Conservation (phyloP, 2,329 filamentous ascomycete genomes). For the Cladosporium sp. region DNA sequence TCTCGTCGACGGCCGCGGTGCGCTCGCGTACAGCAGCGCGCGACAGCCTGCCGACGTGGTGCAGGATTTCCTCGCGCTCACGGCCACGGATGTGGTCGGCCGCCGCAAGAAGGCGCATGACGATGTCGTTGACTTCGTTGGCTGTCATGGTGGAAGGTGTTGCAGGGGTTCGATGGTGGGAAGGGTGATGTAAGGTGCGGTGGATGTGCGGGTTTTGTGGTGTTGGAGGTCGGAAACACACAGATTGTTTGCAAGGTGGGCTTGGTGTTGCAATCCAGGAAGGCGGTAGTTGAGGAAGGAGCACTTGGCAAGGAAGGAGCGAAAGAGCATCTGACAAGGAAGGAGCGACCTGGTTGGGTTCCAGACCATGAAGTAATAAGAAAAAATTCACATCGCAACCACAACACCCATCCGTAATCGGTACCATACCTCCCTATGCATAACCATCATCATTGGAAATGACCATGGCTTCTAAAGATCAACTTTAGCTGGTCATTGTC, state of each 20-base stretch:
- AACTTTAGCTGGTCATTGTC: conserved; percentile 28
- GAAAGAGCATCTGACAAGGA: not conserved
- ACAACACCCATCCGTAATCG: not conserved
- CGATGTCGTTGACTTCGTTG: conserved; percentile 12
- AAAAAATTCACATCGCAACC: not conserved
- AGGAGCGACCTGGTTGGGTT: not conserved
- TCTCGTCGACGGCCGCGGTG: conserved; percentile 6
- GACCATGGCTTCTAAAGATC: not conserved
- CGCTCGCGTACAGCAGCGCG: conserved; percentile 11
- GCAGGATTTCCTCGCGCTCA: not conserved
- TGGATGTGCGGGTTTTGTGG: not conserved
- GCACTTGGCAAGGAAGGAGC: not conserved
- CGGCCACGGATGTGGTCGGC: conserved; percentile 4
- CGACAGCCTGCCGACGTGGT: conserved; percentile 3
- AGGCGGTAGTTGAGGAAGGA: not conserved
- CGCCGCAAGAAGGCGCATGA: not conserved
- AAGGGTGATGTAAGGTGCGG: not conserved
- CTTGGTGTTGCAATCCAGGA: not conserved
- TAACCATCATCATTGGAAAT: not conserved
- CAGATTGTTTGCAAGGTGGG: not conserved
- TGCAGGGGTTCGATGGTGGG: not conserved
- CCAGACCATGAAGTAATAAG: not conserved
- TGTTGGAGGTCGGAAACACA: not conserved
- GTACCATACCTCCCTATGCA: not conserved
- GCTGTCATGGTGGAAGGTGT: not conserved